phyloP scores from a whole-genome alignment of 2,329 filamentous ascomycete species.

The Aspergillus unguis region DNA sequence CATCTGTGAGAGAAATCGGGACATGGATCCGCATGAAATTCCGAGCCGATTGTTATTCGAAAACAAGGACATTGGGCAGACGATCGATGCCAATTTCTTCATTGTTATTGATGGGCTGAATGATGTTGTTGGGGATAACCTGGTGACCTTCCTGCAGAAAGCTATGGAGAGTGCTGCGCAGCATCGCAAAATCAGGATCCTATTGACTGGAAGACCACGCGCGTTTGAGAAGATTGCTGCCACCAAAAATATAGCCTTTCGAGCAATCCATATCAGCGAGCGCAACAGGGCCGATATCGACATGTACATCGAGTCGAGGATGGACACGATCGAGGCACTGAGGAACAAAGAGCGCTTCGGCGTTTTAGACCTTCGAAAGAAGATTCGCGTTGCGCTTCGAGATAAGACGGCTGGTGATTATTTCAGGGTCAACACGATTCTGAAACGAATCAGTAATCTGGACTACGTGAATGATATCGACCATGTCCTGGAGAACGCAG shows the following conservation, averaged over 20 bases:
- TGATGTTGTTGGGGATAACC: slow-evolving; percentile 38
- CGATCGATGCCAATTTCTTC: slow-evolving; percentile 31
- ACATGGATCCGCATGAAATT: slow-evolving; percentile 18
- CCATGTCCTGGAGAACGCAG: slow-evolving; percentile 23
- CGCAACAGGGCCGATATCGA: slow-evolving; percentile 22
- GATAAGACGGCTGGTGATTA: slow-evolving; percentile 25
- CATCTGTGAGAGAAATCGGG: slow-evolving; percentile 12
- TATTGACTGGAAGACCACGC: slow-evolving; percentile 22
- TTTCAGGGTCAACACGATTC: slow-evolving; percentile 23
- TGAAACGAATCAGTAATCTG: slow-evolving; percentile 25
- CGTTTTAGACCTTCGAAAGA: slow-evolving; percentile 20
- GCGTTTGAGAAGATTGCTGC: slow-evolving; percentile 20
- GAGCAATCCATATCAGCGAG: slow-evolving; percentile 18
- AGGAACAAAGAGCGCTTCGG: slow-evolving; percentile 17
- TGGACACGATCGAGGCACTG: slow-evolving; percentile 26
- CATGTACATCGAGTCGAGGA: slow-evolving; percentile 23
- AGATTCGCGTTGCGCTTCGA: slow-evolving; percentile 20
- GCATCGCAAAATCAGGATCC: slow-evolving; percentile 17
- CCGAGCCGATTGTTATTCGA: slow-evolving; percentile 11
- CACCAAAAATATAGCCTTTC: slow-evolving; percentile 4
- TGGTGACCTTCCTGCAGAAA: slow-evolving; percentile 20
- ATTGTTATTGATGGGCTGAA: slow-evolving; percentile 48
- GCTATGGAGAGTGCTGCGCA: slow-evolving; percentile 1
- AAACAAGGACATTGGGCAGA: slow-evolving; percentile 11
- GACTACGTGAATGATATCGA: slow-evolving; percentile 28